Percentiles rank a stretch among this genome's conserved stretches.
Evolutionary conservation across 2,329 filamentous ascomycete species (phyloP).

Genomic region (Aspergillus aculeatinus): DNA sequence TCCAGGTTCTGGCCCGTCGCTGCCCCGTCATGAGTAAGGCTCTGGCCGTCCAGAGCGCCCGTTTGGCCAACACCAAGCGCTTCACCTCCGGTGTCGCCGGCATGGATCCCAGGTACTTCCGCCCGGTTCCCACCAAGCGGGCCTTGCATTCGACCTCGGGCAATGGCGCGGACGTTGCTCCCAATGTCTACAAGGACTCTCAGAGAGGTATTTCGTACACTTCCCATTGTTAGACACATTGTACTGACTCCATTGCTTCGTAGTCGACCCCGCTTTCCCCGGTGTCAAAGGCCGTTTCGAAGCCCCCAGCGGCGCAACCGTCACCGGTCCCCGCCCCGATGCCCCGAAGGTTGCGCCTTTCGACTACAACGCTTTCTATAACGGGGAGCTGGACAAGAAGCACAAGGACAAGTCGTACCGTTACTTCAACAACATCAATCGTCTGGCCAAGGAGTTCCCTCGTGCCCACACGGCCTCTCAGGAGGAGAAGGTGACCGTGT

Average conservation of each 20-base stretch:
- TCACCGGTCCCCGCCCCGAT: slow-evolving; percentile 47
- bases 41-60: slow-evolving; percentile 72
- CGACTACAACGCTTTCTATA: slow-evolving; percentile 88
- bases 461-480: slow-evolving; percentile 83
- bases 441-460: slow-evolving; percentile 92
- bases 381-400: slow-evolving; percentile 90
- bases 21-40: slow-evolving; percentile 99
- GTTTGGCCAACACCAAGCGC: slow-evolving; percentile 39
- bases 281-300: slow-evolving; percentile 24
- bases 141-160: slow-evolving; percentile 77
- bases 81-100: slow-evolving; percentile 37
- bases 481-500: slow-evolving; percentile 89
- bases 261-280: slow-evolving; percentile 27
- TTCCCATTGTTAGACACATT: not conserved
- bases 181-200: slow-evolving; percentile 51
- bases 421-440: slow-evolving; percentile 99
- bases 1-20: slow-evolving; percentile 88
- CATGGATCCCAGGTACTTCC: slow-evolving; percentile 44
- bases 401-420: slow-evolving; percentile 99
- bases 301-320: slow-evolving; percentile 21
- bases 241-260: not conserved
- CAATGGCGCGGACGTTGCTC: slow-evolving; percentile 76
- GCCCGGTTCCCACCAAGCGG: slow-evolving; percentile 60
- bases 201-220: slow-evolving; percentile 44
- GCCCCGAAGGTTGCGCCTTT: slow-evolving; percentile 63